These are phyloP conservation scores for Diaporthe ilicicola DNA, from an alignment of 2,329 filamentous ascomycete species.

Conservation along the genomic window DNA sequence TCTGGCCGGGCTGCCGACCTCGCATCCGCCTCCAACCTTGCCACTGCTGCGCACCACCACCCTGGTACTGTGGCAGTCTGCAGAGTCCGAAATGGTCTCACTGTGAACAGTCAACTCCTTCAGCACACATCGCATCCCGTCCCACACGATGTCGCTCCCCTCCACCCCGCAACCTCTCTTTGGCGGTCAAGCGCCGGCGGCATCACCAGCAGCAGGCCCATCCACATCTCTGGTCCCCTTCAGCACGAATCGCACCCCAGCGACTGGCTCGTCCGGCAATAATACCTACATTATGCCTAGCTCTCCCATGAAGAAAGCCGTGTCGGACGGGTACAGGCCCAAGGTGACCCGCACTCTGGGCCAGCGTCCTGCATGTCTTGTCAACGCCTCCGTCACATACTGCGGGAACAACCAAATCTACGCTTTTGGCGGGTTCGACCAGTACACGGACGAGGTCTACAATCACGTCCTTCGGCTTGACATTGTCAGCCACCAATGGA, in stretches of 20 bases:
- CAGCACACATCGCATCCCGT: slow-evolving; percentile 23
- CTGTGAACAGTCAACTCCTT: not conserved
- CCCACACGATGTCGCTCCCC: slow-evolving; percentile 52
- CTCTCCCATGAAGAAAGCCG: slow-evolving; percentile 75
- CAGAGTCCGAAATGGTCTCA: slow-evolving; percentile 24
- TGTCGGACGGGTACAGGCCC: slow-evolving; percentile 81
- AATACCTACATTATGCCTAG: slow-evolving; percentile 93
- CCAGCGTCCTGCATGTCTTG: slow-evolving; percentile 88
- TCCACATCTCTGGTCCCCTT: slow-evolving; percentile 40
- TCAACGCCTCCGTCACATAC: slow-evolving; percentile 99
- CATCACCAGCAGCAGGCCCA: slow-evolving; percentile 41
- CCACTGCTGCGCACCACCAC: not conserved
- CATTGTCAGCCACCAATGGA: slow-evolving; percentile 90
- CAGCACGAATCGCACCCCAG: slow-evolving; percentile 47
- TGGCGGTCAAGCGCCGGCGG: slow-evolving; percentile 42
- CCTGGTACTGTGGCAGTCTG: not conserved
- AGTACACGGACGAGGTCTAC: slow-evolving; percentile 98
- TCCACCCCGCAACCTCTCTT: slow-evolving; percentile 58
- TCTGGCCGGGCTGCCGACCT: not conserved
- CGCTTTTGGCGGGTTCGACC: slow-evolving; percentile 97
- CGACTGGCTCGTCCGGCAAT: slow-evolving; percentile 65
- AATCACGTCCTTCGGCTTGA: slow-evolving; percentile 95
- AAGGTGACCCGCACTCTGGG: slow-evolving; percentile 82
- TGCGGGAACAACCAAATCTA: slow-evolving; percentile 98
- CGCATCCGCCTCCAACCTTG: not conserved